Evolutionary conservation across 495 filamentous ascomycete species (phyloP).

Genomic region (Saxispiralis lemnorum): DNA sequence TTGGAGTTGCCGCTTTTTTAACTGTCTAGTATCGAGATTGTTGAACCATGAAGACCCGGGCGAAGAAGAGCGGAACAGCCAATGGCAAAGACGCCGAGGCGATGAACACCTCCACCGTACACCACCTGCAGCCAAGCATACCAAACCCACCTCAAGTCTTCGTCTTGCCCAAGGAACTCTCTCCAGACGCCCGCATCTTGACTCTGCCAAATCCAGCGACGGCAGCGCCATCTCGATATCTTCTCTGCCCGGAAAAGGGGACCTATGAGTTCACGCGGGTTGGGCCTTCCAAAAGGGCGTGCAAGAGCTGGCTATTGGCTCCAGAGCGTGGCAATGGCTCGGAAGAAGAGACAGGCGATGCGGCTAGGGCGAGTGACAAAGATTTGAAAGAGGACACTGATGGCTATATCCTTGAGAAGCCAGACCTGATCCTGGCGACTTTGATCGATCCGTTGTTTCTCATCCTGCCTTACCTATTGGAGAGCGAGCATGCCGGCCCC

Average conservation of each 20-base stretch:
- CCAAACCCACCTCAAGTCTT: slow-evolving; percentile 48
- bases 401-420: slow-evolving; percentile 38
- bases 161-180: slow-evolving; percentile 54
- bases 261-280: slow-evolving; percentile 78
- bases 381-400: slow-evolving; percentile 6
- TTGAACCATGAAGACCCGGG: slow-evolving; percentile 8
- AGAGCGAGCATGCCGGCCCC: slow-evolving; percentile 10
- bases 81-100: background rate
- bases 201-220: slow-evolving; percentile 66
- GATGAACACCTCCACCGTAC: background rate
- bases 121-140: slow-evolving; percentile 13
- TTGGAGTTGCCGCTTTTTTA: too few relatives aligned
- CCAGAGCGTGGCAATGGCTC: slow-evolving; percentile 4
- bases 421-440: slow-evolving; percentile 65
- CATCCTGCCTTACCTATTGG: slow-evolving; percentile 48
- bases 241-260: slow-evolving; percentile 61
- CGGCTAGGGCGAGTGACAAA: slow-evolving; percentile 15
- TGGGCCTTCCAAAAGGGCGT: slow-evolving; percentile 39
- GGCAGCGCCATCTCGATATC: slow-evolving; percentile 45
- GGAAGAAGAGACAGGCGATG: slow-evolving; percentile 7
- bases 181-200: slow-evolving; percentile 48
- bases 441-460: slow-evolving; percentile 73
- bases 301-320: slow-evolving; percentile 52
- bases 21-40: background rate
- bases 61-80: slow-evolving; percentile 3